Evolutionary conservation across 257 asterid genomes (phyloP).

Genomic region (Knoxia roxburghii): DNA sequence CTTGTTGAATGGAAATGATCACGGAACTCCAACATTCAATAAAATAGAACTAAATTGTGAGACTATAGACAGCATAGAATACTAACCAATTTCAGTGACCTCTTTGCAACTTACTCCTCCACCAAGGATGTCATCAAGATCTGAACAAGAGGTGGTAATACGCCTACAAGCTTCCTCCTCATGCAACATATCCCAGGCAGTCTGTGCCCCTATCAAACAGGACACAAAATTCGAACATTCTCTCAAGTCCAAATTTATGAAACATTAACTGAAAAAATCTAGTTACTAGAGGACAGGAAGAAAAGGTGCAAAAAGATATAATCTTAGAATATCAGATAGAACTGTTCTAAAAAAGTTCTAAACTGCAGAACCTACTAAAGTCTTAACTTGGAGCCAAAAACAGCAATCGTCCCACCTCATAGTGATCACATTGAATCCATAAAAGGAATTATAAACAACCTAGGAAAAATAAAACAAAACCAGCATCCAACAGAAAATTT

Average conservation of each 20-base stretch:
- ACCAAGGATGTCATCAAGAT: conserved; percentile 74
- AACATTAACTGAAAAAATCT: neutral
- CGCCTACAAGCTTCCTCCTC: conserved; percentile 63
- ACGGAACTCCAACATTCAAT: neutral
- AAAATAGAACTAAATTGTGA: neutral
- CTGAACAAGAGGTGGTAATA: conserved; percentile 80
- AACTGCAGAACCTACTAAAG: neutral
- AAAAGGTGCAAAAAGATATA: too few species aligned
- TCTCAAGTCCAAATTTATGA: neutral
- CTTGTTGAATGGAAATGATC: neutral
- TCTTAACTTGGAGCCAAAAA: neutral
- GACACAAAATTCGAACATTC: conserved; percentile 1
- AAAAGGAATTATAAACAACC: neutral
- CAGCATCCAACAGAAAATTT: neutral
- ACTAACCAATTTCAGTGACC: conserved; percentile 93
- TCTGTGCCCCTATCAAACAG: conserved; percentile 58
- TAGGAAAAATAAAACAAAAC: neutral
- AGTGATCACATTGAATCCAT: neutral
- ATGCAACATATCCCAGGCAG: conserved; percentile 92
- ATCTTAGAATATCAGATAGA: too few species aligned
- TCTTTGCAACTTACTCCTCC: conserved; percentile 90
- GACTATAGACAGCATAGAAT: neutral
- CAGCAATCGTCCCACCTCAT: neutral
- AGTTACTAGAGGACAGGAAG: neutral
- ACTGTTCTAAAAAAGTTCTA: neutral